Percentiles rank a stretch among this genome's conserved stretches.
These are phyloP conservation scores for Silene vulgaris DNA, from an alignment of 179 eudicot genomes.

Conservation along the genomic window DNA sequence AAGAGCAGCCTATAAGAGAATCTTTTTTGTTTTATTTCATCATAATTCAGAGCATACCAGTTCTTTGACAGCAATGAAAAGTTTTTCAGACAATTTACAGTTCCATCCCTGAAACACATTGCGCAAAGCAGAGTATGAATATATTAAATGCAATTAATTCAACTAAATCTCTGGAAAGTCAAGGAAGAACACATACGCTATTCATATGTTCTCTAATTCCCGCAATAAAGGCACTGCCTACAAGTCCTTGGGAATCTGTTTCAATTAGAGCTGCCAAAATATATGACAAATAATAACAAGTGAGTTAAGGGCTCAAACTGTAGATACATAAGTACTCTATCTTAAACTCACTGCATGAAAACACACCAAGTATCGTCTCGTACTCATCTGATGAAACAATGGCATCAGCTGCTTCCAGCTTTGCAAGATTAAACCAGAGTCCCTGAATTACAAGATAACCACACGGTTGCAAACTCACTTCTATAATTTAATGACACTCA, in stretches of 20 bases:
- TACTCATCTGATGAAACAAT: constrained; percentile 90
- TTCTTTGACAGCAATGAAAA: constrained; percentile 91
- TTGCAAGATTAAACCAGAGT: constrained; percentile 74
- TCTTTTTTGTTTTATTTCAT: too few relatives aligned
- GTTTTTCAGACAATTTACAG: constrained; percentile 75
- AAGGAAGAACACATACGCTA: constrained; percentile 38
- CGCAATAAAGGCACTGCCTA: constrained; percentile 85
- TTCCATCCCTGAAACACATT: constrained; percentile 65
- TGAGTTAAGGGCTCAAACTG: neutral
- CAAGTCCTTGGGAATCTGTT: constrained; percentile 90
- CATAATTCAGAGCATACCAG: constrained; percentile 39
- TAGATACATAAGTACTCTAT: neutral
- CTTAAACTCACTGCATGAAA: constrained; percentile 7
- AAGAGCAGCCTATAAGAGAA: too few relatives aligned
- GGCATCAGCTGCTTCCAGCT: constrained; percentile 71
- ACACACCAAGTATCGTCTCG: constrained; percentile 81
- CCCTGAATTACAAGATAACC: constrained; percentile 42
- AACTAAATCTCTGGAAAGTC: neutral
- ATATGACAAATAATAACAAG: constrained; percentile 5
- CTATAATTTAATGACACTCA: neutral
- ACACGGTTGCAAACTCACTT: neutral
- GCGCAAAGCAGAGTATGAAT: constrained; percentile 21
- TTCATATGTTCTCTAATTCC: constrained; percentile 84
- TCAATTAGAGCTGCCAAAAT: constrained; percentile 69
- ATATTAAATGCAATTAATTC: constrained; percentile 4